Evolutionary conservation across 2,329 filamentous ascomycete species (phyloP).

Genomic region (Colletotrichum orbiculare): DNA sequence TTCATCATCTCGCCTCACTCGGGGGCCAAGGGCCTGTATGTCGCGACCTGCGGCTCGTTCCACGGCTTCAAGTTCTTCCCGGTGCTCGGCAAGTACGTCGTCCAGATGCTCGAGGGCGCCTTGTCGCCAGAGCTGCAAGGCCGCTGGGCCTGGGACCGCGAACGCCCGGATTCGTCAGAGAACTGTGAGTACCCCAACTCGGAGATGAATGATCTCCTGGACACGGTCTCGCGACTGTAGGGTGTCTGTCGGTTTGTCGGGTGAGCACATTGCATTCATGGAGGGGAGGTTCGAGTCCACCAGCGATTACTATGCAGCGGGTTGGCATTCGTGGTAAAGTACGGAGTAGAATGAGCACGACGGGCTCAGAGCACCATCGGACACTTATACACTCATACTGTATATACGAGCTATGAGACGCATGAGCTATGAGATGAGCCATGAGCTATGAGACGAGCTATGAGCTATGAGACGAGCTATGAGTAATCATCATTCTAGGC

Average conservation of each 20-base stretch:
- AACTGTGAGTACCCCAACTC: constrained; percentile 67
- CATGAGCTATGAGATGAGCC: too few relatives aligned
- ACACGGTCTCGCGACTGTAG: constrained; percentile 45
- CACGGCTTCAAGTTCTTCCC: constrained; percentile 78
- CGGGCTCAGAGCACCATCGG: too few relatives aligned
- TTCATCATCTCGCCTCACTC: constrained; percentile 71
- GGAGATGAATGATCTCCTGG: constrained; percentile 65
- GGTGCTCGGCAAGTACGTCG: constrained; percentile 70
- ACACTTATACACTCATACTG: too few relatives aligned
- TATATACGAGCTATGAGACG: too few relatives aligned
- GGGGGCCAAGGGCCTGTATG: constrained; percentile 62
- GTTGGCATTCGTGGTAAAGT: constrained; percentile 5
- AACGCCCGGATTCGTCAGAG: constrained; percentile 61
- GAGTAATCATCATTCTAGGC: neutral
- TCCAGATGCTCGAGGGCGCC: constrained; percentile 63
- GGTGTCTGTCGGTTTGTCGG: neutral
- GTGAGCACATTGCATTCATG: neutral
- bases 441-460: too few relatives aligned
- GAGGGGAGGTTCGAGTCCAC: neutral
- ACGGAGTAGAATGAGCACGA: neutral
- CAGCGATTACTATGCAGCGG: neutral
- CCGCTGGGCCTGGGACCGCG: constrained; percentile 70
- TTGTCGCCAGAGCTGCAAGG: constrained; percentile 54
- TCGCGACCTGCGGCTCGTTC: constrained; percentile 74
- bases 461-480: too few relatives aligned